Evolutionary conservation across 306 rosid genomes (phyloP), one percentile per base, ranked within the genome.

Genomic region (Cucumis melo): DNA sequence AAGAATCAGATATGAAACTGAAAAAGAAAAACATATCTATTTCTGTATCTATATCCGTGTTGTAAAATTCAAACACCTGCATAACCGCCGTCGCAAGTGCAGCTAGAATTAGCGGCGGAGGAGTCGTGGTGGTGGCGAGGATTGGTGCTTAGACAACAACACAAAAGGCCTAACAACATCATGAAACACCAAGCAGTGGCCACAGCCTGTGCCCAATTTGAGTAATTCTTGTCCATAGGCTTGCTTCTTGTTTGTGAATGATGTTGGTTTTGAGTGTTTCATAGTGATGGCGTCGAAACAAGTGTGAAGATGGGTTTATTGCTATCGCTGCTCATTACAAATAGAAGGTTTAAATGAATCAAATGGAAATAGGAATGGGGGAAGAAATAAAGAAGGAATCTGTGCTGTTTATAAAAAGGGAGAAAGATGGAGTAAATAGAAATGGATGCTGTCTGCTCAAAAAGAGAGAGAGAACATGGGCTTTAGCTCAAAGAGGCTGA

Each of bases 81-180:
- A 39, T 75, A 86, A 64, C 91, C 91, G 10, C 88, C 92, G 11
- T 89, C 97, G 14, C 98, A 93, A 74, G 85, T 81, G 81, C 89
- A 91, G 76, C 95, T 83, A 24, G 81, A 83, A 21, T 57, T 83
- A 73, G 82, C 86, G 6, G 83, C 23, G 76, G 70, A 20, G 46
- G 53, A 12, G 57, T 24, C 63, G 5, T 71, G 80, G 10, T 77
- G 79, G 14, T 77, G 92, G 58, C 82, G 82, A 16, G 89, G 95
- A 65, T 85, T 88, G 74, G 90, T 88, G 83, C 88, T 83, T 78
- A 93, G 95, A 66, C 98, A 93, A 73, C 92, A 89, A 76, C 97
- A 89, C 57, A 83, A 14, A 55, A 93, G 88, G 78, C 87, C 97
- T 51, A 89, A 73, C 78, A 93, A 59, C 79, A 89, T 46, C 85